These are phyloP conservation scores for Leccinum griseonigrum DNA, from an alignment of 1,284 basidiomycete species.

Conservation along the genomic window DNA sequence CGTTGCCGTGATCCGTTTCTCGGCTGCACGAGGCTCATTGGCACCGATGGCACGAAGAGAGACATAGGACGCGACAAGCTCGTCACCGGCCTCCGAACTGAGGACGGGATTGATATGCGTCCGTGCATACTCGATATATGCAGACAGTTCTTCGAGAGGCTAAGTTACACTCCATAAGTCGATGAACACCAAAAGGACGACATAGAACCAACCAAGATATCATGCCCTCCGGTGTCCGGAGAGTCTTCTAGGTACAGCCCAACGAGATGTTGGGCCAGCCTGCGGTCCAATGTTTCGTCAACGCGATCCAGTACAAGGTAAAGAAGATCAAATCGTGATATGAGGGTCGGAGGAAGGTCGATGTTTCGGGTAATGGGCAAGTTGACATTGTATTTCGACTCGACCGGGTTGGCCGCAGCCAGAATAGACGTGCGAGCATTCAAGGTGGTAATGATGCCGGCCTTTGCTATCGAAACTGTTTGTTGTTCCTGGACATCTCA, in stretches of 20 bases:
- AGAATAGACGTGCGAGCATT: constrained; percentile 97
- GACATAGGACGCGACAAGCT: constrained; percentile 89
- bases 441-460: constrained; percentile 97
- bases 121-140: constrained; percentile 93
- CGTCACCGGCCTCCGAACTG: constrained; percentile 81
- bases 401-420: constrained; percentile 96
- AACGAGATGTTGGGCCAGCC: constrained; percentile 91
- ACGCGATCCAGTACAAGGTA: constrained; percentile 96
- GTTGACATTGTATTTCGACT: constrained; percentile 91
- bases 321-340: constrained; percentile 97
- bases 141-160: constrained; percentile 88
- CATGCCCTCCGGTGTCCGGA: constrained; percentile 58
- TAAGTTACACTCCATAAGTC: constrained; percentile 32
- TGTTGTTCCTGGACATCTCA: constrained; percentile 79
- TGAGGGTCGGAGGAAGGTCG: constrained; percentile 94
- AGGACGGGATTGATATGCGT: constrained; percentile 89
- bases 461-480: constrained; percentile 99
- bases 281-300: constrained; percentile 88
- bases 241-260: constrained; percentile 91
- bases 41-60: constrained; percentile 91
- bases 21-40: constrained; percentile 76
- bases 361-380: constrained; percentile 86
- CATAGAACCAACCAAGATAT: constrained; percentile 68
- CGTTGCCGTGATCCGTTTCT: constrained; percentile 96
- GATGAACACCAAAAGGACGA: neutral